A percentile compares a stretch with the other conserved stretches of the same genome.
Evolutionary conservation across 441 rosid genomes (phyloP).

Genomic region (Erodium moschatum): DNA sequence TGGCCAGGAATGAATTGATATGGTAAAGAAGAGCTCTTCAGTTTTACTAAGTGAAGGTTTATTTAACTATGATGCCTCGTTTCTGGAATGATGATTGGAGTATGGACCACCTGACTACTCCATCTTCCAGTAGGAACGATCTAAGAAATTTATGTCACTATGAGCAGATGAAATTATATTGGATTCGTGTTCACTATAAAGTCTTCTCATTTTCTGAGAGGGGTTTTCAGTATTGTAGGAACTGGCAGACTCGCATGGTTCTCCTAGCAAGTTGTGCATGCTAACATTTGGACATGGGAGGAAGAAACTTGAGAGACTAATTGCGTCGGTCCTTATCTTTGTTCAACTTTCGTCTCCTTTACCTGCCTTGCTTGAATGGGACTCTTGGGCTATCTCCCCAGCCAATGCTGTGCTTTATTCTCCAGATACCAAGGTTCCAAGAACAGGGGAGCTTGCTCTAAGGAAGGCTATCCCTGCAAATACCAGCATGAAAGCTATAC

Average conservation of each 20-base stretch:
- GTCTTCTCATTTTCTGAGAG: constrained; percentile 22
- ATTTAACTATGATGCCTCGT: neutral
- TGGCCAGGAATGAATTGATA: neutral
- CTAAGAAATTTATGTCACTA: neutral
- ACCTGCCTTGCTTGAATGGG: constrained; percentile 41
- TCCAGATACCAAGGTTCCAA: constrained; percentile 87
- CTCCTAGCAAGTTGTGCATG: constrained; percentile 24
- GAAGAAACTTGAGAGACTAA: constrained; percentile 41
- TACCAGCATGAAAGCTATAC: constrained; percentile 71
- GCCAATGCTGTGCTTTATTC: constrained; percentile 83
- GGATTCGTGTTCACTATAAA: neutral
- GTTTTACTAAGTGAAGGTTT: neutral
- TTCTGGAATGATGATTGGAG: neutral
- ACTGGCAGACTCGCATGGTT: constrained; percentile 20
- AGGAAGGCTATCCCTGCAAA: constrained; percentile 87
- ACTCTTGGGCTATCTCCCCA: constrained; percentile 41
- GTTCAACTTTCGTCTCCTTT: constrained; percentile 65
- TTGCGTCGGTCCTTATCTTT: constrained; percentile 42
- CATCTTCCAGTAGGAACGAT: neutral
- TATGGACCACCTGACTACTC: neutral
- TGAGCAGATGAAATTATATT: neutral
- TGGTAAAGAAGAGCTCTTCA: neutral
- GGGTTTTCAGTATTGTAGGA: constrained; percentile 56
- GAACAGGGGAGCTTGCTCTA: constrained; percentile 89
- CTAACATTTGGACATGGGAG: constrained; percentile 27